Percentiles rank a stretch among this genome's conserved stretches.
phyloP scores from a whole-genome alignment of 768 basidiomycete genomes.

The Termitomyces sp. region DNA sequence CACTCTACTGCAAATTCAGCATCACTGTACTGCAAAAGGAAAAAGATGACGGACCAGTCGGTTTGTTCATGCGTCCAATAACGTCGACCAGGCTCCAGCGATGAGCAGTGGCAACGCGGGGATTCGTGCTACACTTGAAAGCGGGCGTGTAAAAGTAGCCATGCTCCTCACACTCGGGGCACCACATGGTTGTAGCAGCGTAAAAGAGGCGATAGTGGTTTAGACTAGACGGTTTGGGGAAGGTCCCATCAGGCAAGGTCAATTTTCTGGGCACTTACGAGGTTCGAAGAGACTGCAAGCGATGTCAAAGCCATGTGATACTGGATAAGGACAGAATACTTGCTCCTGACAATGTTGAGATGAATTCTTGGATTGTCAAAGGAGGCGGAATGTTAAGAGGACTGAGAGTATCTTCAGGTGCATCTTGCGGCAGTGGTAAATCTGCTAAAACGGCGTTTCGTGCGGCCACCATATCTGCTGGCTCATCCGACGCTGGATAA shows the following conservation, averaged over 20 bases:
- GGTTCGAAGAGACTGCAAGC: slow-evolving; percentile 43
- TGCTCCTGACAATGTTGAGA: slow-evolving; percentile 54
- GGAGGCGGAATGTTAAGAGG: slow-evolving; percentile 65
- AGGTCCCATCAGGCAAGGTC: background rate
- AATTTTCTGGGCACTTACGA: slow-evolving; percentile 35
- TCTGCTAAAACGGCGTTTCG: slow-evolving; percentile 51
- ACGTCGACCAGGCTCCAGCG: slow-evolving; percentile 68
- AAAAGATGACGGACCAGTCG: slow-evolving; percentile 44
- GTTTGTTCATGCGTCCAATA: slow-evolving; percentile 48
- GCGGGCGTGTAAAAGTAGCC: slow-evolving; percentile 70
- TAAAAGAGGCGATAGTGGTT: slow-evolving; percentile 64
- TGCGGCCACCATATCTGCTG: slow-evolving; percentile 41
- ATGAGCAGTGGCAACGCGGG: slow-evolving; percentile 70
- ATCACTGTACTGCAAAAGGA: background rate
- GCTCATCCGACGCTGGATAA: slow-evolving; percentile 24
- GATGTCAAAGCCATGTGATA: background rate
- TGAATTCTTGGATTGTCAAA: slow-evolving; percentile 65
- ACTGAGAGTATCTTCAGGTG: slow-evolving; percentile 61
- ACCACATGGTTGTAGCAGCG: slow-evolving; percentile 69
- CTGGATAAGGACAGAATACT: slow-evolving; percentile 1
- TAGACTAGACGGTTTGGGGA: slow-evolving; percentile 35
- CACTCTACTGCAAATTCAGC: slow-evolving; percentile 45
- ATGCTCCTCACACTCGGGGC: slow-evolving; percentile 77
- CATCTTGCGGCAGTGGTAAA: slow-evolving; percentile 58
- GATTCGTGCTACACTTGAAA: slow-evolving; percentile 78